Evolutionary conservation across 129 eudicot species (phyloP), one percentile per base, ranked within the genome.

Genomic region (Arctium lappa): DNA sequence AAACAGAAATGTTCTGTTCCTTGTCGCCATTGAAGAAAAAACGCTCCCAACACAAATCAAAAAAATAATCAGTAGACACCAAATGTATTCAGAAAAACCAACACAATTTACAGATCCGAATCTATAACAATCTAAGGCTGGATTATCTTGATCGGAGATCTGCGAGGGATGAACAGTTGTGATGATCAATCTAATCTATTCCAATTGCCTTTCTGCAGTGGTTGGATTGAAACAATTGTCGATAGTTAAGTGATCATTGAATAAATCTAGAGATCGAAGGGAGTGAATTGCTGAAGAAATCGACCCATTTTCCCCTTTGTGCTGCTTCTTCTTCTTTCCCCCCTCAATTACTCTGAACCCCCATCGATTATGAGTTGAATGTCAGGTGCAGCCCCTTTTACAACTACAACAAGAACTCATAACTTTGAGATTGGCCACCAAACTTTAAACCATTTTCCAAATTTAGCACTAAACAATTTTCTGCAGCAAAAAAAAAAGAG

Each of bases 1-100:
- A 44, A 86, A 92, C 88, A 88, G 32, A 38, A 84, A 74, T 42
- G 97, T 92, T 82, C 98, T 77, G 82, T 92, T 94, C 79, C 97
- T 88, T 46, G 95, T 88, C 85, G 97, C 96, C 96, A 94, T 94
- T 66, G 60, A 80, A 36, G 60, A 80, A 36, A 1, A 70, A 78
- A 29, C 83, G 44, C 83, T 40, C 65, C 37, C 62, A 73, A 13
- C 76, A 73, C 76, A 40, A 79, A 78, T 31, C 18, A 30, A 18
- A 12, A 8, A 78, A 71, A n/a, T 6, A 13, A 73, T 72, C 50
- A 27, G 72, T 36, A 36, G 65, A 62, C 16, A 30, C 48, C 30
- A 62, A 38, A 40, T 74, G 79, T 62, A 39, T 39, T 73, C 85
- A 39, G 85, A 40, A 81, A 50, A 74, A 74, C 74, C 80, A n/a